Percentiles rank a stretch among this genome's conserved stretches.
These are phyloP conservation scores for Trichophyton rubrum DNA, from an alignment of 2,329 filamentous ascomycete species.

Conservation along the genomic window DNA sequence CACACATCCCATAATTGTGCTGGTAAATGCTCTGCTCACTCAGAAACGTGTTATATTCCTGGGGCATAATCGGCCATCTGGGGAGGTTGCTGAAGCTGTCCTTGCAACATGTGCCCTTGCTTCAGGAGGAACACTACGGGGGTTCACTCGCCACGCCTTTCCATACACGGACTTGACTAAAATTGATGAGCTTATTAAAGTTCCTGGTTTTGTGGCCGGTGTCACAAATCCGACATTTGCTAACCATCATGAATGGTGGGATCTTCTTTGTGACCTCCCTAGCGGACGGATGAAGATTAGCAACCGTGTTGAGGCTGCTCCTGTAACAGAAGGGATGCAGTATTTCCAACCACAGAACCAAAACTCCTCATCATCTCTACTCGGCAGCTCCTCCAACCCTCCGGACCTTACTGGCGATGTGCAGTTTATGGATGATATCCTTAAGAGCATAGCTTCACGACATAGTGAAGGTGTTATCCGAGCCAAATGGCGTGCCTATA, in stretches of 20 bases:
- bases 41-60: constrained; percentile 95
- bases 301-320: constrained; percentile 67
- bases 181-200: constrained; percentile 88
- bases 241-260: constrained; percentile 95
- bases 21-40: constrained; percentile 87
- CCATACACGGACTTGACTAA: constrained; percentile 97
- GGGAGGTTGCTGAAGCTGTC: constrained; percentile 94
- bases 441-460: constrained; percentile 69
- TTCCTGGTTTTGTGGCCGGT: constrained; percentile 93
- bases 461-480: constrained; percentile 84
- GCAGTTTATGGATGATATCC: constrained; percentile 76
- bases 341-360: constrained; percentile 69
- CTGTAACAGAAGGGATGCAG: constrained; percentile 67
- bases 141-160: constrained; percentile 92
- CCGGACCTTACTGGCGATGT: constrained; percentile 72
- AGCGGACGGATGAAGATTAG: constrained; percentile 92
- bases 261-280: constrained; percentile 83
- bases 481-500: constrained; percentile 87
- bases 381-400: constrained; percentile 16
- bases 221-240: constrained; percentile 97
- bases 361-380: constrained; percentile 15
- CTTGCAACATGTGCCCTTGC: constrained; percentile 89
- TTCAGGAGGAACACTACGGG: constrained; percentile 80
- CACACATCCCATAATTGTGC: constrained; percentile 88
- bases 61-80: constrained; percentile 86